Evolutionary conservation across 495 filamentous ascomycete species (phyloP).

Genomic region (Penicillium daleae): DNA sequence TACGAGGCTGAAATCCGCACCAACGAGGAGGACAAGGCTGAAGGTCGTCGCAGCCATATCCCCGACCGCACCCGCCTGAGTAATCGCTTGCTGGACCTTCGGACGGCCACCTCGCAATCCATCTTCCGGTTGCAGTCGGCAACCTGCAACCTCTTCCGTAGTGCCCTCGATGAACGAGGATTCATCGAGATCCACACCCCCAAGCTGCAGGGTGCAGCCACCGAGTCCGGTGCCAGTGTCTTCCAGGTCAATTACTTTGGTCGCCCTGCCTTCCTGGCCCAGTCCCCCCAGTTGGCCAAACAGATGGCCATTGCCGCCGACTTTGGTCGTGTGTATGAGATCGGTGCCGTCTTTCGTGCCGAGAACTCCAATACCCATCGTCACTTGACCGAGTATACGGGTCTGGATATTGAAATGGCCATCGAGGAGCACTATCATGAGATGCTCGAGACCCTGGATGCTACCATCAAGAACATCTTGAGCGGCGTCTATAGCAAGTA

Average conservation of each 20-base stretch:
- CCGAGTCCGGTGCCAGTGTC: slow-evolving; percentile 89
- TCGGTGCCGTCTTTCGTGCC: slow-evolving; percentile 88
- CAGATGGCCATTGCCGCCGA: slow-evolving; percentile 92
- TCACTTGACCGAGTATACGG: slow-evolving; percentile 95
- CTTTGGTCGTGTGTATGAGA: slow-evolving; percentile 83
- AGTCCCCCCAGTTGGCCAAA: slow-evolving; percentile 93
- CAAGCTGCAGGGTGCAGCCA: slow-evolving; percentile 83
- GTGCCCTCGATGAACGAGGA: slow-evolving; percentile 67
- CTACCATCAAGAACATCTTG: slow-evolving; percentile 82
- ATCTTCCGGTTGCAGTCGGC: slow-evolving; percentile 80
- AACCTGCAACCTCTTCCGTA: slow-evolving; percentile 77
- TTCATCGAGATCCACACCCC: slow-evolving; percentile 92
- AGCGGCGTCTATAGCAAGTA: slow-evolving; percentile 66
- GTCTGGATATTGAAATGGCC: slow-evolving; percentile 94
- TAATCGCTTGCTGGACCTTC: slow-evolving; percentile 86
- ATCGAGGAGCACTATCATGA: slow-evolving; percentile 90
- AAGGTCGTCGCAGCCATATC: slow-evolving; percentile 57
- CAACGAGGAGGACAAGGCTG: slow-evolving; percentile 47
- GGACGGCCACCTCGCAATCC: slow-evolving; percentile 81
- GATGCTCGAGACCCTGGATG: slow-evolving; percentile 74
- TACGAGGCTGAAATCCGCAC: slow-evolving; percentile 63
- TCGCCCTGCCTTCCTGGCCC: slow-evolving; percentile 79
- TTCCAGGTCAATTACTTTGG: slow-evolving; percentile 88
- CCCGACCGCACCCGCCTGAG: slow-evolving; percentile 75
- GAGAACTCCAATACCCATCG: slow-evolving; percentile 95